Evolutionary conservation across 2,329 filamentous ascomycete species (phyloP).

Genomic region (Trichoderma harzianum): DNA sequence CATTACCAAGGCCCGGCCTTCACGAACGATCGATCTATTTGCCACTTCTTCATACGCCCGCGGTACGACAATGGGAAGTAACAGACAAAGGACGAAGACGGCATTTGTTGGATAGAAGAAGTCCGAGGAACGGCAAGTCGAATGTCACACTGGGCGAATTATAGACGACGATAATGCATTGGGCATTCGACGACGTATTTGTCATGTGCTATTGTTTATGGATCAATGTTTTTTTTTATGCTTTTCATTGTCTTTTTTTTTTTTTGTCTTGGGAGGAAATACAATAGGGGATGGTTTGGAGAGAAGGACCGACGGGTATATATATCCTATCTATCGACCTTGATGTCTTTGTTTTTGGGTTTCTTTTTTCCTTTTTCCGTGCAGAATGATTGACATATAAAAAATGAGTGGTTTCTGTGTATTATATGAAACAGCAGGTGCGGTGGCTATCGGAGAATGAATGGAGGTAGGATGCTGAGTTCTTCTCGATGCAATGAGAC

Average conservation of each 20-base stretch:
- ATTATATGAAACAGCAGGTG: neutral
- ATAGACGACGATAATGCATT: constrained; percentile 7
- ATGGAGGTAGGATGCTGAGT: neutral
- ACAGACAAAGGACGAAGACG: neutral
- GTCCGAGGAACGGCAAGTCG: neutral
- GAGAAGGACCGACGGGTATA: neutral
- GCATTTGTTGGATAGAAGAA: neutral
- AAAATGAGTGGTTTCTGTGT: neutral
- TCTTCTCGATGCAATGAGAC: neutral
- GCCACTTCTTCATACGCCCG: neutral
- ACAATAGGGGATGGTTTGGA: constrained; percentile 1
- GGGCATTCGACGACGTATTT: constrained; percentile 3
- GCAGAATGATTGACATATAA: neutral
- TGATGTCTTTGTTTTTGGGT: neutral
- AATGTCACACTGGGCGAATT: neutral
- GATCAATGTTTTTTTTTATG: constrained; percentile 14
- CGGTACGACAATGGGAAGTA: neutral
- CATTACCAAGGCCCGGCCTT: neutral
- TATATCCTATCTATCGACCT: neutral
- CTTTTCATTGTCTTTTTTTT: neutral
- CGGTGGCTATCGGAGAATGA: neutral
- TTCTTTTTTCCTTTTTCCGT: neutral
- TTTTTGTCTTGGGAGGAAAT: constrained; percentile 17
- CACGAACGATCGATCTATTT: neutral
- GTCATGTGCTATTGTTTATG: constrained; percentile 2